A percentile compares a stretch with the other conserved stretches of the same genome.
Evolutionary conservation across 1,284 basidiomycete genomes (phyloP).

Genomic region (Coriolopsis trogii): DNA sequence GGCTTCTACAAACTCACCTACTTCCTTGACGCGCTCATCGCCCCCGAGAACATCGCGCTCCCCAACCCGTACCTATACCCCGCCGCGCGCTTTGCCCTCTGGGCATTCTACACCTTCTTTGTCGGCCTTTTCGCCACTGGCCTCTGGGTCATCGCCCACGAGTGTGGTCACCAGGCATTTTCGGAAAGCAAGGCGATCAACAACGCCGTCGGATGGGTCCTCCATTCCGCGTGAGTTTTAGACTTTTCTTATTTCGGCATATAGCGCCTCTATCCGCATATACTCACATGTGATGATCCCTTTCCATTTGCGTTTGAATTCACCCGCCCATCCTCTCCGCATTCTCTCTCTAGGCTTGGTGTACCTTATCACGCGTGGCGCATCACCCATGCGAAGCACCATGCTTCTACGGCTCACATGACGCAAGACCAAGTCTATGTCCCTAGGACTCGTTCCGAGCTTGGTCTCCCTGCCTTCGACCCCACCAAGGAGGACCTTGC

Average conservation of each 20-base stretch:
- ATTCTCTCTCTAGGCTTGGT: slow-evolving; percentile 61
- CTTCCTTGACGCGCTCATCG: slow-evolving; percentile 69
- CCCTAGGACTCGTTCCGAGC: slow-evolving; percentile 83
- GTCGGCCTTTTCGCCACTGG: slow-evolving; percentile 92
- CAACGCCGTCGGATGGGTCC: slow-evolving; percentile 92
- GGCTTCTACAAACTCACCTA: slow-evolving; percentile 72
- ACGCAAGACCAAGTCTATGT: slow-evolving; percentile 98
- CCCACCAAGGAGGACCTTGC: slow-evolving; percentile 69
- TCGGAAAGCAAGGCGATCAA: slow-evolving; percentile 95
- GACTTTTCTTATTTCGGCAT: slow-evolving; percentile 3
- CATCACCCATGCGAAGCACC: slow-evolving; percentile 95
- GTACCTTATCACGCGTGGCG: slow-evolving; percentile 99
- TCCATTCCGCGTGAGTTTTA: slow-evolving; percentile 79
- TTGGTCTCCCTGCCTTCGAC: slow-evolving; percentile 66
- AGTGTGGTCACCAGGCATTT: slow-evolving; percentile 96
- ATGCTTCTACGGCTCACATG: slow-evolving; percentile 94
- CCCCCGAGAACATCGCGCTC: slow-evolving; percentile 56
- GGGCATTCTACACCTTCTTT: slow-evolving; percentile 83
- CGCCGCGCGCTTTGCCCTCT: slow-evolving; percentile 69
- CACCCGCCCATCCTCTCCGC: background rate
- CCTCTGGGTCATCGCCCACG: slow-evolving; percentile 91
- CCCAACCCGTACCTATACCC: slow-evolving; percentile 69
- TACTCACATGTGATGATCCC: slow-evolving; percentile 34
- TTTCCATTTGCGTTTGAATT: slow-evolving; percentile 16
- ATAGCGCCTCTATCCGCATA: slow-evolving; percentile 7